These are phyloP conservation scores for Solanum phureja DNA, from an alignment of 257 asterid species.

Conservation along the genomic window DNA sequence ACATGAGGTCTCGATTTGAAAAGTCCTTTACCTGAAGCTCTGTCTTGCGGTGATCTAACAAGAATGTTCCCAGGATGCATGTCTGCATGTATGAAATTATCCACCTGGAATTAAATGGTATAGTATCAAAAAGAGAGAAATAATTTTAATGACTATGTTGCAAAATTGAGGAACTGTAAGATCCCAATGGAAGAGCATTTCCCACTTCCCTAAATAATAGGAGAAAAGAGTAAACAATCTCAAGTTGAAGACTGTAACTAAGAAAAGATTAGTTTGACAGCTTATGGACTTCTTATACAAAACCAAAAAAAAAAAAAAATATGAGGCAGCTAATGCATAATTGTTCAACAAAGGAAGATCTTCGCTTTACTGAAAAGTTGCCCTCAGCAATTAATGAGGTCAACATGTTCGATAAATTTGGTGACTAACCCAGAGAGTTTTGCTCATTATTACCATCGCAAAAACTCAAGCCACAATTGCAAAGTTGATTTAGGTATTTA, in stretches of 20 bases:
- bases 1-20: constrained; percentile 74
- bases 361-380: neutral
- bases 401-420: neutral
- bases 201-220: neutral
- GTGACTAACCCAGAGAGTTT: neutral
- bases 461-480: neutral
- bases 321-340: neutral
- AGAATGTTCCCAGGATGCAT: constrained; percentile 99
- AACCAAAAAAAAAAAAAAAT: neutral
- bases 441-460: neutral
- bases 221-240: neutral
- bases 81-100: constrained; percentile 88
- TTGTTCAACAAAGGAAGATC: neutral
- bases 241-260: neutral
- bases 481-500: neutral
- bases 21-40: constrained; percentile 33
- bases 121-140: neutral
- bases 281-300: neutral
- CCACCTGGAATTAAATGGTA: constrained; percentile 45
- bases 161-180: neutral
- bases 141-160: neutral
- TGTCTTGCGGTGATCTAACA: constrained; percentile 39
- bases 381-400: neutral
- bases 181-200: neutral
- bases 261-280: neutral